A percentile compares a stretch with the other conserved stretches of the same genome.
Evolutionary conservation across 352 stramenopile species (phyloP).

Genomic region (Phytopythium litorale): DNA sequence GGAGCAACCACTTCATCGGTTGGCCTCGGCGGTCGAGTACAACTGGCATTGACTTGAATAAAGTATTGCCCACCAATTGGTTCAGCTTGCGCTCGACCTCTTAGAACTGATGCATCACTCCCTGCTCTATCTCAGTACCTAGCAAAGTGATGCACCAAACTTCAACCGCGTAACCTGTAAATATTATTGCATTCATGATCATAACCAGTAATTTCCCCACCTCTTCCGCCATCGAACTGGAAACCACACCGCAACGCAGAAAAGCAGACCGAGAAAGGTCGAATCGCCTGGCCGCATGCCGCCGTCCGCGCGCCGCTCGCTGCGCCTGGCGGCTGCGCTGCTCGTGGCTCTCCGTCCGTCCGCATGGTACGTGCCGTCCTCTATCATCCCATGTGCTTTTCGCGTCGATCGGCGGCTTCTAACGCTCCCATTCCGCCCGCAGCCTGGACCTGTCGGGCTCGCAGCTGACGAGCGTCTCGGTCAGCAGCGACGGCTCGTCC

Average conservation of each 20-base stretch:
- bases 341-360: background rate
- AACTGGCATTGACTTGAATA: background rate
- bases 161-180: conserved; percentile 1
- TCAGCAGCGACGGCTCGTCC: conserved; percentile 7
- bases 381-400: background rate
- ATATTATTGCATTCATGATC: background rate
- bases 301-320: background rate
- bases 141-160: background rate
- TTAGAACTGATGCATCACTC: background rate
- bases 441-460: conserved; percentile 36
- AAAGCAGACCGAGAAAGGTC: background rate
- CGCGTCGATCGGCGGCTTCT: background rate
- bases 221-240: background rate
- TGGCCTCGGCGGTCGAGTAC: background rate
- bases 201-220: background rate
- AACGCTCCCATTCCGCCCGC: background rate
- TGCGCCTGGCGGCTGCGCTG: conserved; percentile 2
- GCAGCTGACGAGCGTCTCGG: conserved; percentile 33
- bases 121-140: background rate
- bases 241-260: background rate
- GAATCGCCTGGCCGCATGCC: background rate
- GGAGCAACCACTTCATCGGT: background rate
- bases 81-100: background rate
- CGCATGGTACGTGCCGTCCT: background rate
- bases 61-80: background rate